Evolutionary conservation across 441 rosid genomes (phyloP), one percentile per base, ranked within the genome.

Genomic region (Pelargonium hybrid): DNA sequence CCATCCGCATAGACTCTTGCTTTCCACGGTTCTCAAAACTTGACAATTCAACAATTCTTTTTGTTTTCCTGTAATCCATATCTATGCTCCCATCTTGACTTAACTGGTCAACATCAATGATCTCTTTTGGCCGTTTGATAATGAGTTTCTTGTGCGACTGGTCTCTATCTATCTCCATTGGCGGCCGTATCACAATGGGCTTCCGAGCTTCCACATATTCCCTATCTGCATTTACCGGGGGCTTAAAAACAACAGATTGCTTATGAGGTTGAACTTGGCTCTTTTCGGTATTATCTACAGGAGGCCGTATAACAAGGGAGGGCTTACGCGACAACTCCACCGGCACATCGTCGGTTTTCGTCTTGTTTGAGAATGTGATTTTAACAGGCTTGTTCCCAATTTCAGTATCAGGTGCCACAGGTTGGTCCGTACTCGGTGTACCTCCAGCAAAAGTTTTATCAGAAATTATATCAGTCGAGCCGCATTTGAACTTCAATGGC

Each of bases 41-140:
- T 11, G 96, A 84, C 68, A 92, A 75, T 75, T 95, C 98, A 65
- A 86, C 86, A 72, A 90, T 87, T 80, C 84, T 95, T 82, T 89
- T 92, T 37, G 87, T 90, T 84, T 95, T 92, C 73, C 87, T 85
- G 73, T 78, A 79, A 77, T 89, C 96, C 71, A 78, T 75, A 48
- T 82, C 86, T 67, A 89, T 69, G 79, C 87, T 83, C 71, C 86
- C 89, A 71, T 94, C 96, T 75, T 82, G 97, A 79, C 93, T 84
- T 69, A 80, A 70, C 86, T 70, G 86, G 81, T 92, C 97, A 74
- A 86, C 77, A 75, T 90, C 96, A 79, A 83, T 68, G 71, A 84
- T 70, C 80, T 90, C 93, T 81, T 87, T 95, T 2, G 97, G 85
- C 63, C 86, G 89, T 80, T 78, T 95, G 73, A 95, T 84, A 52